These are phyloP conservation scores for Emmonsiellopsis sp. DNA, from an alignment of 2,329 filamentous ascomycete species.

Conservation along the genomic window DNA sequence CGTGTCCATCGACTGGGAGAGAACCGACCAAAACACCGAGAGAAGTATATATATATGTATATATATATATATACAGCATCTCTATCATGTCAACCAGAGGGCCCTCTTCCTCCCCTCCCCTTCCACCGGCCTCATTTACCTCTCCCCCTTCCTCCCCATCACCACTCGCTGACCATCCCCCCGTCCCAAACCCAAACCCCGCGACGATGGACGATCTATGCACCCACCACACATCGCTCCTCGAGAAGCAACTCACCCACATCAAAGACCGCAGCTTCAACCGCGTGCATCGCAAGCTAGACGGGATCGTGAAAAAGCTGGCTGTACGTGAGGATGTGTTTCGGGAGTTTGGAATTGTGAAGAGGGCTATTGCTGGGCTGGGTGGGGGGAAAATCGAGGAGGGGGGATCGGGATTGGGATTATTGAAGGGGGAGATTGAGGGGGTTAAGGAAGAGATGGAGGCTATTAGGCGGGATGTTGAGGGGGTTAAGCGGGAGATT, in stretches of 20 bases:
- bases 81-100: neutral
- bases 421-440: neutral
- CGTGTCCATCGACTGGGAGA: no score
- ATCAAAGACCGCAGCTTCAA: conserved; percentile 1
- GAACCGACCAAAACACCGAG: no score
- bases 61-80: neutral
- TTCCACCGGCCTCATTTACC: neutral
- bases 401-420: neutral
- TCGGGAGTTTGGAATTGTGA: neutral
- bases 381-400: neutral
- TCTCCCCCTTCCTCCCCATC: neutral
- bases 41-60: neutral
- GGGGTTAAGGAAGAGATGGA: neutral
- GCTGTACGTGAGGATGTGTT: neutral
- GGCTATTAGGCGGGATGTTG: neutral
- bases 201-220: neutral
- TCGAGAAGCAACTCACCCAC: neutral
- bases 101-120: neutral
- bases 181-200: neutral
- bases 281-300: neutral
- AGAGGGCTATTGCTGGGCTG: neutral
- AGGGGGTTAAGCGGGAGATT: neutral
- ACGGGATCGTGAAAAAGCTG: neutral
- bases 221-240: neutral
- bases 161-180: neutral